Conservation (phyloP, 129 eudicot species). For the Saussurea involucrata region DNA sequence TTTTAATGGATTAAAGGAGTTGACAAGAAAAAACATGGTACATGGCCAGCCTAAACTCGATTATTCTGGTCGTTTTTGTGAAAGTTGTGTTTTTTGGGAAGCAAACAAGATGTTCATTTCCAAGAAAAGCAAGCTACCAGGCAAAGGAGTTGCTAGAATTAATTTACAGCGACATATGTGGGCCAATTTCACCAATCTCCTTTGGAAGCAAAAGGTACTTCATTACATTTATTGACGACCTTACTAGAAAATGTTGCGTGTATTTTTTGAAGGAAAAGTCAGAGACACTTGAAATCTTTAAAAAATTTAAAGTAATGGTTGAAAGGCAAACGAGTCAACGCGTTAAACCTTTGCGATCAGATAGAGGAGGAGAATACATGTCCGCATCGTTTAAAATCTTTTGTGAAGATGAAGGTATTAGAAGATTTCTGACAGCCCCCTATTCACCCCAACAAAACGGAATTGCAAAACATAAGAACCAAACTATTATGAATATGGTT, state of each 20-base stretch:
- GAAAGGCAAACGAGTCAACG: not conserved
- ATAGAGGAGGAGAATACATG: not conserved
- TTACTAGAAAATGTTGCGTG: not conserved
- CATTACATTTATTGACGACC: not conserved
- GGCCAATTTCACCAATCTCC: not conserved
- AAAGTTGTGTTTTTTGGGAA: not conserved
- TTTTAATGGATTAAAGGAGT: not conserved
- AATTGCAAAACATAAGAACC: not conserved
- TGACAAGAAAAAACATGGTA: not conserved
- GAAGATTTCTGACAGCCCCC: not conserved
- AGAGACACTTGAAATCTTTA: not conserved
- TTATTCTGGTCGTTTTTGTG: not conserved
- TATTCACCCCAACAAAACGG: not conserved
- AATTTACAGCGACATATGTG: not conserved
- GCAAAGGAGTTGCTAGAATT: not conserved
- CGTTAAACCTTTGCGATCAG: not conserved
- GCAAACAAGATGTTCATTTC: not conserved
- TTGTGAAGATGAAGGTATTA: not conserved
- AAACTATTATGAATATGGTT: too few species aligned
- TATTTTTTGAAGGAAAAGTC: not conserved
- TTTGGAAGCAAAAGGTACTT: conserved; percentile 2
- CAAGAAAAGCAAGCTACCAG: not conserved
- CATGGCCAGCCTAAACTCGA: not conserved
- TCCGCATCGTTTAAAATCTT: not conserved
- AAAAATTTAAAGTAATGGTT: not conserved